A percentile compares a stretch with the other conserved stretches of the same genome.
phyloP scores from a whole-genome alignment of 345 rosid genomes.

The Murraya paniculata region DNA sequence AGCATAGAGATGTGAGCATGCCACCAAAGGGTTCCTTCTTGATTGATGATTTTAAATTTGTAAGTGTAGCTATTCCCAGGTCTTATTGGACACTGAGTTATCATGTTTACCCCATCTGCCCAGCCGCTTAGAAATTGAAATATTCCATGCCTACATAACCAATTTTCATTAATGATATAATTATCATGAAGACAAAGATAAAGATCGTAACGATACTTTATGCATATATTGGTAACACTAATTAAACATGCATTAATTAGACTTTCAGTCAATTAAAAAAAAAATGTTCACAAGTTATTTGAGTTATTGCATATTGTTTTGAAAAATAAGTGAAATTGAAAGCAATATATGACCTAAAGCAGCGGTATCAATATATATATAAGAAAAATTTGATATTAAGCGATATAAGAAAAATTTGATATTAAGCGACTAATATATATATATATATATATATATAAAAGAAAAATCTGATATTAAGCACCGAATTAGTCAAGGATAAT shows the following conservation, averaged over 20 bases:
- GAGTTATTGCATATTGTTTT: neutral
- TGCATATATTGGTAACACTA: no score
- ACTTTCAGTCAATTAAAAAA: no score
- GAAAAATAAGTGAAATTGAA: no score
- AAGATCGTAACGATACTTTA: neutral
- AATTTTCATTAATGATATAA: neutral
- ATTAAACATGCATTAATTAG: no score
- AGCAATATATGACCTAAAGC: no score
- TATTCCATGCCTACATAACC: constrained; percentile 68
- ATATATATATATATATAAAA: no score
- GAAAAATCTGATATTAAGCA: no score
- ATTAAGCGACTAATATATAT: no score
- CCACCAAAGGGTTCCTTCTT: constrained; percentile 98
- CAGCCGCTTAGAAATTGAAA: constrained; percentile 59
- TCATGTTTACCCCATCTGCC: constrained; percentile 88
- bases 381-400: neutral
- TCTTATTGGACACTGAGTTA: constrained; percentile 77
- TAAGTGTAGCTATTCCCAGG: constrained; percentile 66
- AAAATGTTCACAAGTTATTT: no score
- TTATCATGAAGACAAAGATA: no score
- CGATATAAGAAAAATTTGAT: neutral
- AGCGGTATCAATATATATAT: no score
- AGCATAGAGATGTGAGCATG: constrained; percentile 70
- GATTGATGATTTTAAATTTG: constrained; percentile 55
- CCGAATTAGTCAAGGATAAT: neutral